phyloP scores from a whole-genome alignment of 306 rosid genomes.

The Nissolia schottii region DNA sequence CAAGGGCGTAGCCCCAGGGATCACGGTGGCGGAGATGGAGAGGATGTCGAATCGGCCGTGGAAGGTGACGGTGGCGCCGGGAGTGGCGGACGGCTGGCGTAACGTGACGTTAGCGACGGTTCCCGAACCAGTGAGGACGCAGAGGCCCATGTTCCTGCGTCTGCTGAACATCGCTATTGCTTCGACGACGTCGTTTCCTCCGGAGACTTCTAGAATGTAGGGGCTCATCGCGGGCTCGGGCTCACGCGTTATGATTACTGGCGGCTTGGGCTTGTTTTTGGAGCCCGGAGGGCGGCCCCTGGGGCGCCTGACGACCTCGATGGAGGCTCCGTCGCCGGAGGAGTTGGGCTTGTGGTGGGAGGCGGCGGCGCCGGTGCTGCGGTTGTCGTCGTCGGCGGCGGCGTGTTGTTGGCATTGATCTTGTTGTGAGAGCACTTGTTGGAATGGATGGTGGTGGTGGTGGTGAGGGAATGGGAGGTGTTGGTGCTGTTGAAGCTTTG shows the following conservation, averaged over 20 bases:
- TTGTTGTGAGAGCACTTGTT: conserved; percentile 40
- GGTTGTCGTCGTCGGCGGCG: conserved; percentile 53
- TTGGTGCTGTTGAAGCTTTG: conserved; percentile 63
- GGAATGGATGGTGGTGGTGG: conserved; percentile 48
- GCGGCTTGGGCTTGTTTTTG: conserved; percentile 78
- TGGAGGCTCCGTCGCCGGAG: conserved; percentile 65
- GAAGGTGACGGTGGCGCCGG: conserved; percentile 74
- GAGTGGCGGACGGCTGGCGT: conserved; percentile 74
- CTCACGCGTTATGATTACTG: conserved; percentile 61
- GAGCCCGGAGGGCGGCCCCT: conserved; percentile 96
- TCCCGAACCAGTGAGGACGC: conserved; percentile 71
- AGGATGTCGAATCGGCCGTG: conserved; percentile 92
- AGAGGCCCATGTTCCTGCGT: conserved; percentile 63
- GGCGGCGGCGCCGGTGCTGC: conserved; percentile 20
- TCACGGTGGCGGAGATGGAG: conserved; percentile 72
- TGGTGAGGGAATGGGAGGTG: conserved; percentile 33
- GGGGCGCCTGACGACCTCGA: conserved; percentile 72
- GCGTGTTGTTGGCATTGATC: conserved; percentile 39
- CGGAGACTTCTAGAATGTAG: conserved; percentile 72
- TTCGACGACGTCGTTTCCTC: conserved; percentile 80
- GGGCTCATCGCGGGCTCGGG: conserved; percentile 85
- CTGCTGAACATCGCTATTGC: conserved; percentile 65
- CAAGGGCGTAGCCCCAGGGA: conserved; percentile 33
- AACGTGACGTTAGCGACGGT: conserved; percentile 75
- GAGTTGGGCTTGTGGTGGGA: conserved; percentile 15